These are phyloP conservation scores for Plectosphaerella plurivora DNA, from an alignment of 2,329 filamentous ascomycete species.

Conservation along the genomic window DNA sequence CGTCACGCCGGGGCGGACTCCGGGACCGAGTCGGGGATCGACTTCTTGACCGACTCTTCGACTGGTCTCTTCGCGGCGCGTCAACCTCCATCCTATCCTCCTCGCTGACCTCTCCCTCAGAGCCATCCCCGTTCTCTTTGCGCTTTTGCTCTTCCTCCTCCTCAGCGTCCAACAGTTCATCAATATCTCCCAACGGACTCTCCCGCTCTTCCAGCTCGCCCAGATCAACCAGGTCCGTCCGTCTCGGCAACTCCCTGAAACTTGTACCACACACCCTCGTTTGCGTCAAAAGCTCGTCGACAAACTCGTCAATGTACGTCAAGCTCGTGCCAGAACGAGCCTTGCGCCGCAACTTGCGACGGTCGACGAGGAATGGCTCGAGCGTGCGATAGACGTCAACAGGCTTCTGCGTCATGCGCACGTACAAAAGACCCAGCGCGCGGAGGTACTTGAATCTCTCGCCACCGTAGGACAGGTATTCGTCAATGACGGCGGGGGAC, in stretches of 20 bases:
- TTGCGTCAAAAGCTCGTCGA: slow-evolving; percentile 86
- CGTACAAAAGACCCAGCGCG: slow-evolving; percentile 86
- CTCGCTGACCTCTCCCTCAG: slow-evolving; percentile 34
- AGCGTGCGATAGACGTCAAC: slow-evolving; percentile 75
- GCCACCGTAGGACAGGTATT: slow-evolving; percentile 74
- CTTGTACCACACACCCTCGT: slow-evolving; percentile 88
- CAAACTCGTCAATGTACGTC: slow-evolving; percentile 85
- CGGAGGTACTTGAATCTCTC: slow-evolving; percentile 82
- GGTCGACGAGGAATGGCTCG: slow-evolving; percentile 79
- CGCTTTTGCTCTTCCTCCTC: slow-evolving; percentile 32
- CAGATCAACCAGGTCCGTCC: slow-evolving; percentile 81
- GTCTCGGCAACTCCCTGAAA: slow-evolving; percentile 82
- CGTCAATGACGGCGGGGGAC: slow-evolving; percentile 69
- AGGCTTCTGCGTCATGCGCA: slow-evolving; percentile 79
- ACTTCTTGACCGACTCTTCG: slow-evolving; percentile 8
- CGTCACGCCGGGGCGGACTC: no score
- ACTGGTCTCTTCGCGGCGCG: slow-evolving; percentile 8
- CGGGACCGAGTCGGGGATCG: no score
- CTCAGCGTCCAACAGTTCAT: slow-evolving; percentile 62
- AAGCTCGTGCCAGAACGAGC: slow-evolving; percentile 70
- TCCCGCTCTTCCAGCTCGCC: slow-evolving; percentile 81
- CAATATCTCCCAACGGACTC: slow-evolving; percentile 77
- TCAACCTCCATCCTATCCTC: slow-evolving; percentile 31
- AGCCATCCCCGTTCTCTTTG: slow-evolving; percentile 25
- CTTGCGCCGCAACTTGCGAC: slow-evolving; percentile 75